phyloP scores from a whole-genome alignment of 768 basidiomycete species.

The Coprinopsis marcescibilis region DNA sequence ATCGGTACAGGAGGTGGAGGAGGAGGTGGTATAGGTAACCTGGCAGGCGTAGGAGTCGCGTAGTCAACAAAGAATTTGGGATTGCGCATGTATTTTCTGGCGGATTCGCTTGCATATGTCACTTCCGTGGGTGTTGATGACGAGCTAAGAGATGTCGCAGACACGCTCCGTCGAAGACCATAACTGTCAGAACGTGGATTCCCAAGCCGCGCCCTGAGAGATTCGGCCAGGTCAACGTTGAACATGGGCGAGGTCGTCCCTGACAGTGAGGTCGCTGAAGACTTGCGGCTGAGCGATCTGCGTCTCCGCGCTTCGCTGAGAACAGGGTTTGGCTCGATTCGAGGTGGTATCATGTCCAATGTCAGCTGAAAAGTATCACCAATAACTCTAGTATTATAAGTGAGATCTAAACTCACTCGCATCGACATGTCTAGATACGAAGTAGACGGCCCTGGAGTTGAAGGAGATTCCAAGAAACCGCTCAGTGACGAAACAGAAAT shows the following conservation, averaged over 20 bases:
- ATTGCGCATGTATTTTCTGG: constrained; percentile 27
- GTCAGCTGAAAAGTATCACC: neutral
- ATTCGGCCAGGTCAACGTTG: neutral
- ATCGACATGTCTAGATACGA: neutral
- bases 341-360: neutral
- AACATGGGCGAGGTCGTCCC: neutral
- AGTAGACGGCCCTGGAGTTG: neutral
- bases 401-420: neutral
- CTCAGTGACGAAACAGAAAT: neutral
- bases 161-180: constrained; percentile 26
- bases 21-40: neutral
- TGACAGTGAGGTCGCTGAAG: neutral
- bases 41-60: constrained; percentile 3
- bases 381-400: neutral
- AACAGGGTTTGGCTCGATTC: neutral
- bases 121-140: constrained; percentile 16
- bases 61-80: constrained; percentile 29
- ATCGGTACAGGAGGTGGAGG: constrained; percentile 16
- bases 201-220: neutral
- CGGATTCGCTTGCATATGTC: constrained; percentile 29
- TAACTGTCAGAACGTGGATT: neutral
- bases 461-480: neutral
- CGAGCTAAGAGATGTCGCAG: constrained; percentile 24
- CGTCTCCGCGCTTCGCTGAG: neutral
- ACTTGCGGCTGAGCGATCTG: constrained; percentile 1